Conservation (phyloP, 768 basidiomycete species). For the Lyophyllum shimeji region DNA sequence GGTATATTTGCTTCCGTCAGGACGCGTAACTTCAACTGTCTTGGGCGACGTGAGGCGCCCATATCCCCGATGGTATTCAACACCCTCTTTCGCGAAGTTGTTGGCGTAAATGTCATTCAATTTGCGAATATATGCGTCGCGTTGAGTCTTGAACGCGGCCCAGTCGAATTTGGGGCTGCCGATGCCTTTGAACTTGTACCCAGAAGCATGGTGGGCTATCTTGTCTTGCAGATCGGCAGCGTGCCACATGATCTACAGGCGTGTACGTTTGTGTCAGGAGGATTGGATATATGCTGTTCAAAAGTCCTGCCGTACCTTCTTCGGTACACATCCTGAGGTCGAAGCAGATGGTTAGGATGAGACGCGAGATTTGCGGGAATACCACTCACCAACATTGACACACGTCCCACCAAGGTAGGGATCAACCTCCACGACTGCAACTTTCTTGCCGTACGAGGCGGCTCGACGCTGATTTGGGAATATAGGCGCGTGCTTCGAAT, state of each 20-base stretch:
- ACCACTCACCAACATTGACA: constrained; percentile 87
- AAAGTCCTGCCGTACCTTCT: constrained; percentile 55
- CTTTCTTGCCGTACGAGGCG: constrained; percentile 88
- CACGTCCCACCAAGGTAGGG: constrained; percentile 89
- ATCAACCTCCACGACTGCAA: constrained; percentile 81
- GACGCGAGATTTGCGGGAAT: not conserved
- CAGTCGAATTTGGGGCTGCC: constrained; percentile 75
- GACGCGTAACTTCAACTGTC: constrained; percentile 69
- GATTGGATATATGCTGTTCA: not conserved
- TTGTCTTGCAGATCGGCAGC: constrained; percentile 89
- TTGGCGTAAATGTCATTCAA: constrained; percentile 90
- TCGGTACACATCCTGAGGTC: constrained; percentile 86
- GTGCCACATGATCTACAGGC: constrained; percentile 91
- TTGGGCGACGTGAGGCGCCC: constrained; percentile 71
- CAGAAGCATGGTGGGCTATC: constrained; percentile 69
- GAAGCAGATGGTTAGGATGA: not conserved
- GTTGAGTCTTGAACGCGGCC: constrained; percentile 87
- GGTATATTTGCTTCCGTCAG: constrained; percentile 68
- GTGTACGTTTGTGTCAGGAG: constrained; percentile 1
- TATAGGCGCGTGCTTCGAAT: not conserved
- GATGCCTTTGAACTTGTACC: constrained; percentile 69
- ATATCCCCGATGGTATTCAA: constrained; percentile 82
- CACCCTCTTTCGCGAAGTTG: constrained; percentile 84
- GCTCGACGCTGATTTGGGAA: constrained; percentile 73
- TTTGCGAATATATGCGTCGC: constrained; percentile 91